These are phyloP conservation scores for Heterobasidion annosum DNA, from an alignment of 1,284 basidiomycete species.

Conservation along the genomic window DNA sequence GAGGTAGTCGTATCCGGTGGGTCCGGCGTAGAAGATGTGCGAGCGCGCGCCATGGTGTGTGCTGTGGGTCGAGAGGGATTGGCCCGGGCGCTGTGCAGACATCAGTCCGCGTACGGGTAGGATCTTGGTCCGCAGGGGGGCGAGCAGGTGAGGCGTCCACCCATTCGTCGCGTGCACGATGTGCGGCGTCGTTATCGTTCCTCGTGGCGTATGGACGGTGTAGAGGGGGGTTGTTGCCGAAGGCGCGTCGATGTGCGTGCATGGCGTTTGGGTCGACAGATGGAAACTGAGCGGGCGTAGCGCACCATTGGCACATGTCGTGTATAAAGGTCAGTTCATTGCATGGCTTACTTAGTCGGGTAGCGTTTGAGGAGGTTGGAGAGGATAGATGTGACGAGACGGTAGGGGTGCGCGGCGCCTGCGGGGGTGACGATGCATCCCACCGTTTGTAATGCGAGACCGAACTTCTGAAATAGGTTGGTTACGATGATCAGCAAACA, in stretches of 20 bases:
- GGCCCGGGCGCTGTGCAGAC: constrained; percentile 53
- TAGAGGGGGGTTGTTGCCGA: constrained; percentile 20
- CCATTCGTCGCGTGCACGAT: constrained; percentile 78
- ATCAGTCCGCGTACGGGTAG: constrained; percentile 55
- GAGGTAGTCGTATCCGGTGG: constrained; percentile 56
- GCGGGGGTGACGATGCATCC: constrained; percentile 31
- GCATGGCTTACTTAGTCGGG: constrained; percentile 22
- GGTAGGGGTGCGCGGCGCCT: constrained; percentile 38
- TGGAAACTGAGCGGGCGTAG: constrained; percentile 23
- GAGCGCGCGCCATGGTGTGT: constrained; percentile 32
- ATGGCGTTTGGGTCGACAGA: constrained; percentile 31
- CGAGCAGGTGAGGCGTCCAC: constrained; percentile 60
- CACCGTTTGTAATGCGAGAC: constrained; percentile 22
- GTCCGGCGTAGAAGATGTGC: constrained; percentile 49
- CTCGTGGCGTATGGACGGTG: constrained; percentile 42
- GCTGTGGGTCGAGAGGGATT: constrained; percentile 13
- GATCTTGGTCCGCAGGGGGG: constrained; percentile 32
- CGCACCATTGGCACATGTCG: neutral
- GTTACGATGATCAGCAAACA: neutral
- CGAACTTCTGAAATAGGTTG: constrained; percentile 22
- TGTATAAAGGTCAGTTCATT: neutral
- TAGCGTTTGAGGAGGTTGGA: constrained; percentile 26
- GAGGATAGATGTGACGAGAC: constrained; percentile 33
- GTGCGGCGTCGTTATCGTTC: constrained; percentile 43
- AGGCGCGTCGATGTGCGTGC: constrained; percentile 23